Percentiles rank a stretch among this genome's conserved stretches.
These are phyloP conservation scores for Phlebiopsis gigantea DNA, from an alignment of 768 basidiomycete genomes.

Conservation along the genomic window DNA sequence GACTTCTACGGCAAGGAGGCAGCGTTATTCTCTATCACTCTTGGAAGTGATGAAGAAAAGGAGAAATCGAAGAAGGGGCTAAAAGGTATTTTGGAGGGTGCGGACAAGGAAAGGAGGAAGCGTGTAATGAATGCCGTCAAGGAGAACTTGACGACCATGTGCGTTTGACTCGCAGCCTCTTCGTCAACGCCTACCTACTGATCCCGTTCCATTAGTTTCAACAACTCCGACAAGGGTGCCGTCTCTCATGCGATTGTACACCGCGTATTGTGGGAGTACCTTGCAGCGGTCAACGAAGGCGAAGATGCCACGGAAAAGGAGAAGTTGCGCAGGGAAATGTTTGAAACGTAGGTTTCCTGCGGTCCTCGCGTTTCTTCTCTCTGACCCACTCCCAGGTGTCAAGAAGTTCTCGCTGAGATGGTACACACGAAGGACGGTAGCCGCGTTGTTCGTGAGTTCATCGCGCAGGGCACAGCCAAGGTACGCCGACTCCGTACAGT, in stretches of 20 bases:
- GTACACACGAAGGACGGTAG: conserved; percentile 93
- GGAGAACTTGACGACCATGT: conserved; percentile 75
- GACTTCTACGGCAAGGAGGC: conserved; percentile 93
- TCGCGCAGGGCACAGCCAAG: conserved; percentile 81
- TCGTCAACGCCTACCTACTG: background rate
- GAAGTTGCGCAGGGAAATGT: conserved; percentile 71
- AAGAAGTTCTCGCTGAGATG: conserved; percentile 86
- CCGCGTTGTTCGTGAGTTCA: conserved; percentile 78
- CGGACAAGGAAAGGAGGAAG: conserved; percentile 57
- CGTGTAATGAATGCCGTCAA: conserved; percentile 66
- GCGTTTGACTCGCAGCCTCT: conserved; percentile 22
- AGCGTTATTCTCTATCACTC: conserved; percentile 52
- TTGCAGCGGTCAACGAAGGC: conserved; percentile 52
- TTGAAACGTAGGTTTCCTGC: conserved; percentile 55
- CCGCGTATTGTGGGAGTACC: conserved; percentile 81
- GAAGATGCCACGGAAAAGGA: conserved; percentile 65
- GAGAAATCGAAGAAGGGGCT: conserved; percentile 64
- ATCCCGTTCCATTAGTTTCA: conserved; percentile 51
- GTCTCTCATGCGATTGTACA: conserved; percentile 86
- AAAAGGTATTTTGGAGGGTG: conserved; percentile 58
- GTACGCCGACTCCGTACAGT: conserved; percentile 27
- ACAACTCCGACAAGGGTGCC: conserved; percentile 88
- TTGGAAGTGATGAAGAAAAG: conserved; percentile 56
- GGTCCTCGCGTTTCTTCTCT: no score
- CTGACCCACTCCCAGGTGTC: conserved; percentile 44